Conservation (phyloP, 2,329 filamentous ascomycete species). For the Geosmithia putterillii region DNA sequence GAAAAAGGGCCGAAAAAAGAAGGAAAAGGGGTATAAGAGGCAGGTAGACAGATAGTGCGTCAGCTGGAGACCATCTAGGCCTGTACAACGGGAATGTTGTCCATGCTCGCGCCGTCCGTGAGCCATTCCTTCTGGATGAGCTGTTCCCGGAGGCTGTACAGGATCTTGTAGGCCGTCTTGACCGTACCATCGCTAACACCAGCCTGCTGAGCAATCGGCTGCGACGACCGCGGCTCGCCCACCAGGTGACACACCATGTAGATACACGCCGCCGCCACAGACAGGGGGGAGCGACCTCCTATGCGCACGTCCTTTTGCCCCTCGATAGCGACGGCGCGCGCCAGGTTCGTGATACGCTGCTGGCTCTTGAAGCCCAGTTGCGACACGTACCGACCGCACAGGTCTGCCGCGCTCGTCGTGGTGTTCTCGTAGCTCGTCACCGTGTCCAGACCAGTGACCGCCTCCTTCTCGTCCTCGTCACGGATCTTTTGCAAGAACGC, state of each 20-base stretch:
- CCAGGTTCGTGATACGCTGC: slow-evolving; percentile 67
- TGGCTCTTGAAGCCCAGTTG: slow-evolving; percentile 62
- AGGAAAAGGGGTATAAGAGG: neutral
- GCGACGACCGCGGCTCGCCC: slow-evolving; percentile 65
- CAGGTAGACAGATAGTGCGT: neutral
- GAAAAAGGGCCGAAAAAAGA: neutral
- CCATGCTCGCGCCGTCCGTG: slow-evolving; percentile 57
- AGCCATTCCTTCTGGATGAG: slow-evolving; percentile 70
- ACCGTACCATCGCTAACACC: slow-evolving; percentile 96
- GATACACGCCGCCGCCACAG: slow-evolving; percentile 88
- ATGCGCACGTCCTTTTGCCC: slow-evolving; percentile 2
- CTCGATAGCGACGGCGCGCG: slow-evolving; percentile 29
- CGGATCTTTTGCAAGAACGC: slow-evolving; percentile 70
- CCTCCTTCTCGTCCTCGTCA: slow-evolving; percentile 37
- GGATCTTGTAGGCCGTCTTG: slow-evolving; percentile 83
- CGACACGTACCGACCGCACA: slow-evolving; percentile 84
- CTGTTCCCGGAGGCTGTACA: slow-evolving; percentile 62
- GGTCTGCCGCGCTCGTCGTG: slow-evolving; percentile 68
- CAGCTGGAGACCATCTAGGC: slow-evolving; percentile 9
- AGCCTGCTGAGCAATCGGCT: slow-evolving; percentile 73
- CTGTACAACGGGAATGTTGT: slow-evolving; percentile 48
- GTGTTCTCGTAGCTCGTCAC: slow-evolving; percentile 63
- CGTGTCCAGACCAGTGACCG: slow-evolving; percentile 33
- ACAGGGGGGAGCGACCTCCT: slow-evolving; percentile 77
- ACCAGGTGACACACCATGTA: slow-evolving; percentile 90